Percentiles rank a stretch among this genome's conserved stretches.
Evolutionary conservation across 768 basidiomycete genomes (phyloP).

Genomic region (Kwoniella dendrophila): DNA sequence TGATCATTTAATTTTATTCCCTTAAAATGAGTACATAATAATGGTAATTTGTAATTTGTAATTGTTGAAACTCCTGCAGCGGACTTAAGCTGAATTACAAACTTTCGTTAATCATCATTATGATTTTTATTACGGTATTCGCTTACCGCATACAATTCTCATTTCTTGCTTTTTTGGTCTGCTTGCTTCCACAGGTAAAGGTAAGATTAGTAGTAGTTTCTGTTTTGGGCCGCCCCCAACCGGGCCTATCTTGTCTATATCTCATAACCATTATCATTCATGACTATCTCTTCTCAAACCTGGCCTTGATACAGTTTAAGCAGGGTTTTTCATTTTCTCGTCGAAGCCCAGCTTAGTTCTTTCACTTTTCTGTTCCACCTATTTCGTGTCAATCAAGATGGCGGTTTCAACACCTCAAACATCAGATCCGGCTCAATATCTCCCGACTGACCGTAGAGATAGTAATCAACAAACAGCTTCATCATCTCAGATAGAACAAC

Average conservation of each 20-base stretch:
- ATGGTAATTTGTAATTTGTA: no score
- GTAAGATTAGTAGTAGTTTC: no score
- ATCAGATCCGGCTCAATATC: neutral
- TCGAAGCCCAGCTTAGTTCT: neutral
- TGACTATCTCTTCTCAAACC: no score
- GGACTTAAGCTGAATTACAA: neutral
- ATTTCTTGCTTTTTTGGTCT: no score
- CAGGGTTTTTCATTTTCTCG: neutral
- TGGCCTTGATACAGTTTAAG: no score
- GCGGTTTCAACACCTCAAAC: constrained; percentile 17
- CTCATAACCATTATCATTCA: no score
- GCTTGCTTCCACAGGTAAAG: no score
- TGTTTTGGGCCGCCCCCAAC: neutral
- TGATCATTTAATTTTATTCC: no score
- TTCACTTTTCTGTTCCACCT: neutral
- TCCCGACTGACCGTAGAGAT: neutral
- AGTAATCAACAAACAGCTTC: neutral
- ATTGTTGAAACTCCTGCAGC: neutral
- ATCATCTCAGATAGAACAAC: neutral
- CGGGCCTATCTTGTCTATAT: no score
- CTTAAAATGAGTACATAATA: no score
- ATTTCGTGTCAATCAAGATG: neutral
- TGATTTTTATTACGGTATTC: neutral
- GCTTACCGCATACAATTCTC: neutral
- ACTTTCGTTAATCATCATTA: neutral